Evolutionary conservation across 768 basidiomycete genomes (phyloP), one percentile per base, ranked within the genome.

Genomic region (Rubroboletus pulcherrimus): DNA sequence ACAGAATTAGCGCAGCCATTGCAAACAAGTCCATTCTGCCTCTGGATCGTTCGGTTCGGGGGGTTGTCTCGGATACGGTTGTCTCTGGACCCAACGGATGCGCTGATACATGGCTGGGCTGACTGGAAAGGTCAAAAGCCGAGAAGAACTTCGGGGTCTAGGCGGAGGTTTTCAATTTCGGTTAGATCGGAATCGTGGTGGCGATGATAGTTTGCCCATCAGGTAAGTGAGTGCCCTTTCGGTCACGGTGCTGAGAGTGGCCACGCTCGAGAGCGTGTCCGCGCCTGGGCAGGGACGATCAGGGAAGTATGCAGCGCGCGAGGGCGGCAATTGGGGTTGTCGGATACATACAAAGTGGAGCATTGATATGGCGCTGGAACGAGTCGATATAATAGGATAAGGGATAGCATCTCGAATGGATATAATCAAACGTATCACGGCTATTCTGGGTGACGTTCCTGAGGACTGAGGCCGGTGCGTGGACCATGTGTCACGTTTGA

Each of bases 161-260:
- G 58, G 55, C 55, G 63, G 57, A 42, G 2, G 54, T 63, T 57
- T 55, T 64, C 56, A 45, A 68, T 66, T 60, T 70, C 68, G 69
- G 58, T 61, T 69, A 64, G 69, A 70, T 72, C 60, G 65, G 63
- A 60, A 52, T 61, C 56, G 47, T 40, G 30, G 67, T 59, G 63
- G 63, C 66, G 58, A 54, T 64, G 68, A 63, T 29, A 42, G n/a
- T 55, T 53, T 49, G 54, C 45, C 50, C 51, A 63, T 54, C 53
- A 12, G 54, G 53, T 35, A 59, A 54, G 60, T 21, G 54, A 52
- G 57, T 50, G 39, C 5, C 44, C 53, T 33, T 57, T 50, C 39
- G 9, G 43, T 12, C n/a, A 11, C n/a, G 8, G 37, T 35, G 52
- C 26, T 46, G 35, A 50, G 48, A 38, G 43, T 40, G 51, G 38